These are phyloP conservation scores for Candida methanosorbosa DNA, from an alignment of 805 yeast species.

Conservation along the genomic window DNA sequence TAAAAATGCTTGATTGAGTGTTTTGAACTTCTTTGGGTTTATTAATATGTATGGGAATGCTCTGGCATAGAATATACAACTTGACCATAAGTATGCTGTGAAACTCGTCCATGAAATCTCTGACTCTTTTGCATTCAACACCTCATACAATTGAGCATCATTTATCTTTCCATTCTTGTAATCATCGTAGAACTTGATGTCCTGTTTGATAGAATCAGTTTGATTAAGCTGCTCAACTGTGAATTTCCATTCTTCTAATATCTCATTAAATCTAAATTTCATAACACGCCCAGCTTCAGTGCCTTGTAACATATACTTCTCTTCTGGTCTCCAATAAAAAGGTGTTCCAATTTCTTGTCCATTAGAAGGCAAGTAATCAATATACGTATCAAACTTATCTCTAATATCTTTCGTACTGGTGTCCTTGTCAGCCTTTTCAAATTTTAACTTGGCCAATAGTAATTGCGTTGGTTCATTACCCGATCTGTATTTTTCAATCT, in stretches of 20 bases:
- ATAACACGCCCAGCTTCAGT: conserved; percentile 61
- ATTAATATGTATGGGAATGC: conserved; percentile 72
- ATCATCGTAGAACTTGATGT: conserved; percentile 18
- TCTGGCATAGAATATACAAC: conserved; percentile 61
- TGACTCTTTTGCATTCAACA: background rate
- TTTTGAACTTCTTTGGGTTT: conserved; percentile 11
- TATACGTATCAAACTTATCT: conserved; percentile 30
- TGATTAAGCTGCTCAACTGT: conserved; percentile 14
- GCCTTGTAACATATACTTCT: conserved; percentile 45
- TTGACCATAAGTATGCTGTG: conserved; percentile 68
- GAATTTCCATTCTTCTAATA: conserved; percentile 54
- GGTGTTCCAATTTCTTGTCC: conserved; percentile 48
- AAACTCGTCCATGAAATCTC: conserved; percentile 56
- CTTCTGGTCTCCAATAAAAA: conserved; percentile 50
- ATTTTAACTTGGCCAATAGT: conserved; percentile 33
- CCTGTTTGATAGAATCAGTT: conserved; percentile 9
- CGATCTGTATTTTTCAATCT: conserved; percentile 3
- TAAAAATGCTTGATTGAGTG: conserved; percentile 47
- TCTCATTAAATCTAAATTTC: conserved; percentile 31
- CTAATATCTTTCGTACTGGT: conserved; percentile 10
- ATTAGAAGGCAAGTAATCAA: conserved; percentile 35
- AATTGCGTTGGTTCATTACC: conserved; percentile 29
- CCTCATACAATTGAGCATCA: background rate
- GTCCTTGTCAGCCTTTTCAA: conserved; percentile 18
- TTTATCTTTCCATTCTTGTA: conserved; percentile 8